Conservation (phyloP, 345 rosid species). For the Turnera subulata region DNA sequence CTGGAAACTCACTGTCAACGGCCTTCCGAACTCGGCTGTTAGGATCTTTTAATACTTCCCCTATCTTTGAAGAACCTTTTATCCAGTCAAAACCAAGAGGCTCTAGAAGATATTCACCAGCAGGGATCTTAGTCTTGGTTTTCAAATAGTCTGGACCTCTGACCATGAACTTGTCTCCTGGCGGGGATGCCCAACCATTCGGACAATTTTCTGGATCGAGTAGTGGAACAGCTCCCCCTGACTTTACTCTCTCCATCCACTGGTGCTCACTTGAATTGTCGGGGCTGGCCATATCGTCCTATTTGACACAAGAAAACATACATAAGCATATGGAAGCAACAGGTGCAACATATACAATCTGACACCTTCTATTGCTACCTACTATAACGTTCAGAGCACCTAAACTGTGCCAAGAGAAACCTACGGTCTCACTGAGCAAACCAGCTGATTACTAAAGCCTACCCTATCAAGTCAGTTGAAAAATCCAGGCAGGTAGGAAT, state of each 20-base stretch:
- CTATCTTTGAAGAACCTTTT: constrained; percentile 56
- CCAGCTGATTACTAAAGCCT: not conserved
- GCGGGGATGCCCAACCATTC: constrained; percentile 87
- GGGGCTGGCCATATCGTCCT: constrained; percentile 44
- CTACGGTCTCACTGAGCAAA: not conserved
- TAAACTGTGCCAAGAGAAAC: not conserved
- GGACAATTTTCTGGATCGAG: constrained; percentile 58
- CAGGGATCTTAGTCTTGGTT: constrained; percentile 69
- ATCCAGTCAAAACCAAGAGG: constrained; percentile 94
- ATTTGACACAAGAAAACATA: constrained; percentile 9
- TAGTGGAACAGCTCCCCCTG: constrained; percentile 74
- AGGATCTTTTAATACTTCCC: constrained; percentile 50
- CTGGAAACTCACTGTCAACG: constrained; percentile 50
- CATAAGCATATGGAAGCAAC: not conserved
- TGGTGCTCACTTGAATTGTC: constrained; percentile 38
- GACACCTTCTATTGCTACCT: no score
- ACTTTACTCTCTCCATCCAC: constrained; percentile 68
- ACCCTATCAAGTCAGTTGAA: not conserved
- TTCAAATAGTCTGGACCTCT: constrained; percentile 83
- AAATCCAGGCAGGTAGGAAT: no score
- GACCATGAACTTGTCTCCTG: constrained; percentile 69
- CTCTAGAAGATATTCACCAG: constrained; percentile 61
- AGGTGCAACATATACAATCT: not conserved
- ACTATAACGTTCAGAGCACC: not conserved
- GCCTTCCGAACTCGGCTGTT: constrained; percentile 59